Percentiles rank a stretch among this genome's conserved stretches.
phyloP scores from a whole-genome alignment of 2,329 filamentous ascomycete genomes.

The Exophiala oligosperma region DNA sequence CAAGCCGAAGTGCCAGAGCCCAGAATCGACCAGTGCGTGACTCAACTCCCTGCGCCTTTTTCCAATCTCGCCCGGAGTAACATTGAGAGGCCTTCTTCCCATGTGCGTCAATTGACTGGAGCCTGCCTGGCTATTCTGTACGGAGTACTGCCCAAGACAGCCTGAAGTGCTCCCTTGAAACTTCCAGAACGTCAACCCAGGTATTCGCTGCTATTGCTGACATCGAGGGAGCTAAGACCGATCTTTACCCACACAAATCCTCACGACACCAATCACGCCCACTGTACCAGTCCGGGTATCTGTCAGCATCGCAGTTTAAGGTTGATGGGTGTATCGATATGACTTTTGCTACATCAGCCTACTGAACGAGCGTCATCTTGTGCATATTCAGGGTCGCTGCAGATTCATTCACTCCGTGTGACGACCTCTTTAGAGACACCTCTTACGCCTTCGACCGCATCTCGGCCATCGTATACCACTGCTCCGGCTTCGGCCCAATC shows the following conservation, averaged over 20 bases:
- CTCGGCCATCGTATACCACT: background rate
- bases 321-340: background rate
- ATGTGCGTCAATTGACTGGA: background rate
- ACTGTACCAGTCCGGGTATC: background rate
- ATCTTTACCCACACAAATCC: background rate
- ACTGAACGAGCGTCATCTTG: background rate
- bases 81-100: background rate
- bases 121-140: background rate
- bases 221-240: background rate
- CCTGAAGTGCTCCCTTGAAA: background rate
- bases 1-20: background rate
- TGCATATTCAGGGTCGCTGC: background rate
- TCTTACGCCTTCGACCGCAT: slow-evolving; percentile 2
- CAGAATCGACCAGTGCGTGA: background rate
- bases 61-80: background rate
- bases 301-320: background rate
- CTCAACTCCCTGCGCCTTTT: too few relatives aligned
- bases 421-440: background rate
- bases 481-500: background rate
- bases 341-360: background rate
- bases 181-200: background rate
- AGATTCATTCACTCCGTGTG: background rate
- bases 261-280: background rate
- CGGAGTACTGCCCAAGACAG: background rate
- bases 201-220: background rate